These are phyloP conservation scores for Ustilago cynodontis DNA, from an alignment of 1,284 basidiomycete genomes.

Conservation along the genomic window DNA sequence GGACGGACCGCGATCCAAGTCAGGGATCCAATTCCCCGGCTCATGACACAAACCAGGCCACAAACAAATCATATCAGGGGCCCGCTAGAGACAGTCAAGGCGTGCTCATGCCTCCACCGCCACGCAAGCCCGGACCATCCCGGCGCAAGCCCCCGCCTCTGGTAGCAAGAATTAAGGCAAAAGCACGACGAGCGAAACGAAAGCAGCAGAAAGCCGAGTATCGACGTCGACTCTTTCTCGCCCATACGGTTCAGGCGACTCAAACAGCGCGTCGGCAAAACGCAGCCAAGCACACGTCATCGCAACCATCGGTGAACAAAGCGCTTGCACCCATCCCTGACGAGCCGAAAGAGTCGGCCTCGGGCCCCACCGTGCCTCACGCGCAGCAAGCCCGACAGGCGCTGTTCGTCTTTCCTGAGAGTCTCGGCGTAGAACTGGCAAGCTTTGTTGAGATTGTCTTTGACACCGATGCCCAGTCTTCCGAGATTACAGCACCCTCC, in stretches of 20 bases:
- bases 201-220: conserved; percentile 43
- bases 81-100: conserved; percentile 14
- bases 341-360: neutral
- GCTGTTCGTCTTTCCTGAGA: conserved; percentile 22
- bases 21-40: neutral
- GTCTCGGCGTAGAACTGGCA: conserved; percentile 19
- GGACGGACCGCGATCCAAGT: neutral
- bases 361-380: neutral
- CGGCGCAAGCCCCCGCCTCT: conserved; percentile 30
- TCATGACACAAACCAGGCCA: neutral
- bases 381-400: conserved; percentile 10
- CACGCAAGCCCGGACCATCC: conserved; percentile 27
- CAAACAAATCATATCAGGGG: neutral
- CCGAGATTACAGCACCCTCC: conserved; percentile 36
- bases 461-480: conserved; percentile 43
- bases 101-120: conserved; percentile 21
- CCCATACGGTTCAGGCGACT: conserved; percentile 28
- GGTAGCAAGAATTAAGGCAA: conserved; percentile 25
- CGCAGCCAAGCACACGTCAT: neutral
- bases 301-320: neutral
- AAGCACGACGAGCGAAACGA: conserved; percentile 35
- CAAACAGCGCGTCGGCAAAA: conserved; percentile 15
- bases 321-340: neutral
- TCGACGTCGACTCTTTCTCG: conserved; percentile 33
- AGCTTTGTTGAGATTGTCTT: conserved; percentile 35